phyloP scores from a whole-genome alignment of 2,329 filamentous ascomycete species.

The Samsoniella hepiali region DNA sequence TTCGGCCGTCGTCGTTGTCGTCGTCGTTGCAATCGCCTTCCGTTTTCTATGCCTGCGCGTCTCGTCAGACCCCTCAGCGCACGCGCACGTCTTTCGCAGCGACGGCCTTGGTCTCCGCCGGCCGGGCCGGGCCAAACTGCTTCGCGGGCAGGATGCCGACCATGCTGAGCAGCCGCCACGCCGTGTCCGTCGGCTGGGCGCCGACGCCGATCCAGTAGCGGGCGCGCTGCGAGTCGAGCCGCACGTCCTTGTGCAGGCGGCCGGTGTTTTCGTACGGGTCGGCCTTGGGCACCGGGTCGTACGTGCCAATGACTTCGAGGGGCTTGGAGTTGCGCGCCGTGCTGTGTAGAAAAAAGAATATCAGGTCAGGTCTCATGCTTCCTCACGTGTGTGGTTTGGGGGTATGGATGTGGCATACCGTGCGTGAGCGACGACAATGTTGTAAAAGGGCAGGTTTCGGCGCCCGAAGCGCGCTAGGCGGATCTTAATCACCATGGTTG shows the following conservation, averaged over 20 bases:
- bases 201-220: slow-evolving; percentile 97
- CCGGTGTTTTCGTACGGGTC: slow-evolving; percentile 60
- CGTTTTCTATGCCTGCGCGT: no score
- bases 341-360: slow-evolving; percentile 41
- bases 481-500: slow-evolving; percentile 85
- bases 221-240: slow-evolving; percentile 75
- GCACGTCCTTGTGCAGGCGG: slow-evolving; percentile 84
- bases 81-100: slow-evolving; percentile 30
- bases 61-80: slow-evolving; percentile 22
- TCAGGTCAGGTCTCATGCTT: neutral
- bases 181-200: slow-evolving; percentile 86
- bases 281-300: slow-evolving; percentile 64
- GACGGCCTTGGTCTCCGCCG: slow-evolving; percentile 19
- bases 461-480: slow-evolving; percentile 91
- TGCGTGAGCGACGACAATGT: slow-evolving; percentile 92
- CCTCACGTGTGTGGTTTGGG: no score
- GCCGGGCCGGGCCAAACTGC: slow-evolving; percentile 32
- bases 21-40: neutral
- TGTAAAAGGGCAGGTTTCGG: slow-evolving; percentile 87
- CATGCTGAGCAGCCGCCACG: slow-evolving; percentile 83
- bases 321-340: slow-evolving; percentile 84
- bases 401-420: slow-evolving; percentile 53
- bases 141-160: slow-evolving; percentile 49
- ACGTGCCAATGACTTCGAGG: slow-evolving; percentile 85
- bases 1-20: neutral